Evolutionary conservation across 495 filamentous ascomycete genomes (phyloP).

Genomic region (Collariella sp.): DNA sequence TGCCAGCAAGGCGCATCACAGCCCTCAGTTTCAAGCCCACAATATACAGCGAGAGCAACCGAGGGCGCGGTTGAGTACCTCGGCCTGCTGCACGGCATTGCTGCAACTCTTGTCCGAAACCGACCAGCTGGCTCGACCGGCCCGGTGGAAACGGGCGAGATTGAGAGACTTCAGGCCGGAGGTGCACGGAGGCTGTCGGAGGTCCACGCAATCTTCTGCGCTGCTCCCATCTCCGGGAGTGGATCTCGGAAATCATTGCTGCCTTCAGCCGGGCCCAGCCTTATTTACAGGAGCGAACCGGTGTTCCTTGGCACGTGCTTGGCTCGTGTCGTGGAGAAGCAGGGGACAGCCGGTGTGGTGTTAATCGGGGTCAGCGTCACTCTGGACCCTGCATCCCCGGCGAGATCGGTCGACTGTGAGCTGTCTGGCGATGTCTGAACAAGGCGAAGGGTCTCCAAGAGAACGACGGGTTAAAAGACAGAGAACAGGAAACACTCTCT

Average conservation of each 20-base stretch:
- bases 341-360: neutral
- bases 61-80: too few relatives aligned
- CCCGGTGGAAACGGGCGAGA: neutral
- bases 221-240: slow-evolving; percentile 13
- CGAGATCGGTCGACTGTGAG: too few relatives aligned
- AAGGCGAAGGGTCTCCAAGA: too few relatives aligned
- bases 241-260: slow-evolving; percentile 6
- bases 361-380: neutral
- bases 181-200: neutral
- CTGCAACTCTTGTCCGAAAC: too few relatives aligned
- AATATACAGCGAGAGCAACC: too few relatives aligned
- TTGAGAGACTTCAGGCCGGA: neutral
- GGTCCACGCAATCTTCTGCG: neutral
- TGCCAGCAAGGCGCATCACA: too few relatives aligned
- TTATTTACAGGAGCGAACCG: slow-evolving; percentile 4
- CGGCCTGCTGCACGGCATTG: too few relatives aligned
- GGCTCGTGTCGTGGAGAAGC: slow-evolving; percentile 2
- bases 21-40: too few relatives aligned
- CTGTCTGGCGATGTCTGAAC: too few relatives aligned
- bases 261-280: neutral
- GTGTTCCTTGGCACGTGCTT: slow-evolving; percentile 5
- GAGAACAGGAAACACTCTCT: too few relatives aligned
- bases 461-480: too few relatives aligned
- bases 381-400: neutral
- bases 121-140: neutral